These are phyloP conservation scores for Amanita muscaria DNA, from an alignment of 768 basidiomycete species.

Conservation along the genomic window DNA sequence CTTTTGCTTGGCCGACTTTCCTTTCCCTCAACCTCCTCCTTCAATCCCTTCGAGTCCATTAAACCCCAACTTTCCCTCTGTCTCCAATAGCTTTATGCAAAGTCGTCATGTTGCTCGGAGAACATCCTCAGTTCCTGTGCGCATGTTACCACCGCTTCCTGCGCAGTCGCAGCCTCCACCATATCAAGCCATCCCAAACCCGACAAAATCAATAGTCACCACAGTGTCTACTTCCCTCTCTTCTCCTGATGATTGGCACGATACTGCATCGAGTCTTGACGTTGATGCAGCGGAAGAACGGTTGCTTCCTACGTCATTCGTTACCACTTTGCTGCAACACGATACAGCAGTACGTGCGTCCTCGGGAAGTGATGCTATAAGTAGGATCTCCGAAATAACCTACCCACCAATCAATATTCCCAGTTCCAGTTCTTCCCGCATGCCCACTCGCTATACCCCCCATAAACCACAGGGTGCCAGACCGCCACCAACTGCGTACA, in stretches of 20 bases:
- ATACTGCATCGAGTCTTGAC: constrained; percentile 49
- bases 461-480: constrained; percentile 13
- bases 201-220: not conserved
- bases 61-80: constrained; percentile 24
- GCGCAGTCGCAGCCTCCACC: not conserved
- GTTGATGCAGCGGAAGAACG: constrained; percentile 49
- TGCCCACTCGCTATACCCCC: not conserved
- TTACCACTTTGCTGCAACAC: constrained; percentile 46
- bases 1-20: constrained; percentile 37
- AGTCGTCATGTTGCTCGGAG: constrained; percentile 15
- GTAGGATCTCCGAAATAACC: constrained; percentile 46
- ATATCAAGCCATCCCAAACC: not conserved
- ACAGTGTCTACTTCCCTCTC: constrained; percentile 10
- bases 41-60: constrained; percentile 37
- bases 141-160: not conserved
- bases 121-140: not conserved
- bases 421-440: constrained; percentile 11
- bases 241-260: constrained; percentile 50
- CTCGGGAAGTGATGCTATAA: constrained; percentile 32
- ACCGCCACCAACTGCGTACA: constrained; percentile 29
- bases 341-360: constrained; percentile 26
- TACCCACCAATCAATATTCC: constrained; percentile 33
- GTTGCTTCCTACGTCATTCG: constrained; percentile 52
- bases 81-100: constrained; percentile 10
- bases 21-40: constrained; percentile 36